Base-by-base conservation (phyloP, 495 filamentous ascomycete genomes). In the Aspergillus conjunctus region DNA sequence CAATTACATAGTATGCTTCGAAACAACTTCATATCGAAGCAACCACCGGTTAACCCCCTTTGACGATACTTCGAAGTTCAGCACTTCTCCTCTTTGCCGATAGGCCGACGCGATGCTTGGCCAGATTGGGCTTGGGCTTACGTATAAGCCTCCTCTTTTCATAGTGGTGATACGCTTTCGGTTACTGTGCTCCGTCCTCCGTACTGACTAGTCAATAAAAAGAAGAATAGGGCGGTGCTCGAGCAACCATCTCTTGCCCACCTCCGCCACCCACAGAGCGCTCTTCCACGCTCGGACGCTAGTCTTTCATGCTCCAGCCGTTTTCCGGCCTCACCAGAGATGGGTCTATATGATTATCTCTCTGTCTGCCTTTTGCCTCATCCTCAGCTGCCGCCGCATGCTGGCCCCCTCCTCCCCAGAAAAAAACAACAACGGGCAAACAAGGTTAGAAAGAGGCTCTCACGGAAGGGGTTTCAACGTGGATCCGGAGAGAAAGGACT, bases 371-470 rank as follows among this genome's bases (percentile, higher is more conserved):
- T 50, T 20, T n/a, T 54, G 18, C 21, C 18, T 37, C n/a, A n/a
- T n/a, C 31, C 21, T 37, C 31, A 26, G 45, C 45, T 26, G 26
- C 26, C 26, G 26, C 26, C 26, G 26, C 26, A n/a, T n/a, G 26
- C 26, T 5, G 26, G 26, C 26, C 26, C 26, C 26, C 51, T 57
- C 20, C 53, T 53, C 56, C 31, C 54, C 21, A 26, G 49, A 33
- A 8, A 14, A 53, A 18, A 55, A 14, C 39, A 20, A 55, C 37
- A 58, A 54, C 57, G 53, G 59, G 48, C 56, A 52, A 68, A 45
- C 62, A 68, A 65, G 65, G 62, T 62, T 60, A 53, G 33, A 52
- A 64, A 26, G 58, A 60, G 54, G 58, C 61, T 67, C 59, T 39
- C 52, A 43, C 17, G 30, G 44, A 43, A 44, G 37, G 51, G 37